Evolutionary conservation across 2,329 filamentous ascomycete species (phyloP).

Genomic region (Calonectria multiphialidica): DNA sequence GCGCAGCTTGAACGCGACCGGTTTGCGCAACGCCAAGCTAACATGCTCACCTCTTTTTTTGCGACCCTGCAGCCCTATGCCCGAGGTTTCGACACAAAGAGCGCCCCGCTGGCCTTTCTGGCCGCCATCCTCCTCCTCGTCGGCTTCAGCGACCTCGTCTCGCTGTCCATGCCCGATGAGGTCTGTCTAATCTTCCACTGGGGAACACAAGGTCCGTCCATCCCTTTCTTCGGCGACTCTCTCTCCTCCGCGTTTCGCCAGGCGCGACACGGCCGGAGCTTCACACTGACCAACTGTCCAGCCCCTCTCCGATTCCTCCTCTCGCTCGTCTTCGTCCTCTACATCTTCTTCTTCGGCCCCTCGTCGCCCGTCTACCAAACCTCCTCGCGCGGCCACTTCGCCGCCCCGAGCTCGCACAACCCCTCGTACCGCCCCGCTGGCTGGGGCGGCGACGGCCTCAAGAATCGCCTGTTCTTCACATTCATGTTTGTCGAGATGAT

Average conservation of each 20-base stretch:
- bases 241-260: slow-evolving; percentile 50
- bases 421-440: slow-evolving; percentile 52
- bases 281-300: slow-evolving; percentile 45
- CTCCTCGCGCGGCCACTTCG: slow-evolving; percentile 36
- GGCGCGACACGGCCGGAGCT: slow-evolving; percentile 26
- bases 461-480: slow-evolving; percentile 87
- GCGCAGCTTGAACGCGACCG: neutral
- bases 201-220: slow-evolving; percentile 72
- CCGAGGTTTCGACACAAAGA: slow-evolving; percentile 75
- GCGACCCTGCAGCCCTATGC: slow-evolving; percentile 55
- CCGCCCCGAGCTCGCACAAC: slow-evolving; percentile 47
- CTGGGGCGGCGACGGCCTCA: slow-evolving; percentile 75
- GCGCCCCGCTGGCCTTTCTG: slow-evolving; percentile 80
- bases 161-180: slow-evolving; percentile 77
- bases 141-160: slow-evolving; percentile 73
- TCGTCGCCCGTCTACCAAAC: slow-evolving; percentile 61
- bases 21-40: neutral
- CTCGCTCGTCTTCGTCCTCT: slow-evolving; percentile 71
- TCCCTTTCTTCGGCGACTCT: neutral
- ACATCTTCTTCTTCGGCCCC: slow-evolving; percentile 72
- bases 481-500: slow-evolving; percentile 88
- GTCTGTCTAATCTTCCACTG: slow-evolving; percentile 73
- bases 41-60: neutral
- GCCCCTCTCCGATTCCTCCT: slow-evolving; percentile 75
- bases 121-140: slow-evolving; percentile 74